phyloP scores from a whole-genome alignment of 1,284 basidiomycete genomes.

The Baeospora myosura region DNA sequence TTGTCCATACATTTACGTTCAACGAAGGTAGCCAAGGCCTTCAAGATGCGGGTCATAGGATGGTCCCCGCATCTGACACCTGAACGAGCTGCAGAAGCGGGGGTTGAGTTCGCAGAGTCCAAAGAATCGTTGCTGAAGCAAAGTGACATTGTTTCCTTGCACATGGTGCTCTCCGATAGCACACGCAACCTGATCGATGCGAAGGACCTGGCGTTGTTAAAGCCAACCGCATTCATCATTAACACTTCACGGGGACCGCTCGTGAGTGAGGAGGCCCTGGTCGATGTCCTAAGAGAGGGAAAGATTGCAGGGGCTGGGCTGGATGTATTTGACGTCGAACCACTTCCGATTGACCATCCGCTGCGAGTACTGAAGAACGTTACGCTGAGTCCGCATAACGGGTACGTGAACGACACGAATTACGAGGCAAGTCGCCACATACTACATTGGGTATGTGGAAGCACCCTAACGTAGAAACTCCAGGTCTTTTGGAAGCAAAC shows the following conservation, averaged over 20 bases:
- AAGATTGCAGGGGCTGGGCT: slow-evolving; percentile 48
- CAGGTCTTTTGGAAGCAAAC: slow-evolving; percentile 34
- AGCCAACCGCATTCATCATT: slow-evolving; percentile 49
- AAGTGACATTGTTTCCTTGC: slow-evolving; percentile 55
- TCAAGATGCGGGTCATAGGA: slow-evolving; percentile 50
- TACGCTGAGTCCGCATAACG: slow-evolving; percentile 55
- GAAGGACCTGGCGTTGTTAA: slow-evolving; percentile 43
- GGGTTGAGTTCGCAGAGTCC: slow-evolving; percentile 37
- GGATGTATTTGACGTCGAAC: slow-evolving; percentile 58
- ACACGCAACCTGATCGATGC: slow-evolving; percentile 42
- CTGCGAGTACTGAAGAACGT: slow-evolving; percentile 44
- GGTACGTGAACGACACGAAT: slow-evolving; percentile 45
- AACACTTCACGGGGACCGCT: slow-evolving; percentile 61
- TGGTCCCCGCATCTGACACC: slow-evolving; percentile 62
- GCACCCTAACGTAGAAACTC: slow-evolving; percentile 1
- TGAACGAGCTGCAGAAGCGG: slow-evolving; percentile 44
- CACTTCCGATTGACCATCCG: slow-evolving; percentile 49
- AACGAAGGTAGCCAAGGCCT: slow-evolving; percentile 48
- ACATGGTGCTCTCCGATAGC: slow-evolving; percentile 47
- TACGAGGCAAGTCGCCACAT: slow-evolving; percentile 35
- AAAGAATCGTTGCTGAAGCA: slow-evolving; percentile 46
- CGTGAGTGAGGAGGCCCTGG: slow-evolving; percentile 46
- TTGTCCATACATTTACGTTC: slow-evolving; percentile 3
- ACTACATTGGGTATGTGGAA: background rate
- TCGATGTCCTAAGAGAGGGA: slow-evolving; percentile 41